These are phyloP conservation scores for Fusarium sp. DNA, from an alignment of 2,329 filamentous ascomycete genomes.

Conservation along the genomic window DNA sequence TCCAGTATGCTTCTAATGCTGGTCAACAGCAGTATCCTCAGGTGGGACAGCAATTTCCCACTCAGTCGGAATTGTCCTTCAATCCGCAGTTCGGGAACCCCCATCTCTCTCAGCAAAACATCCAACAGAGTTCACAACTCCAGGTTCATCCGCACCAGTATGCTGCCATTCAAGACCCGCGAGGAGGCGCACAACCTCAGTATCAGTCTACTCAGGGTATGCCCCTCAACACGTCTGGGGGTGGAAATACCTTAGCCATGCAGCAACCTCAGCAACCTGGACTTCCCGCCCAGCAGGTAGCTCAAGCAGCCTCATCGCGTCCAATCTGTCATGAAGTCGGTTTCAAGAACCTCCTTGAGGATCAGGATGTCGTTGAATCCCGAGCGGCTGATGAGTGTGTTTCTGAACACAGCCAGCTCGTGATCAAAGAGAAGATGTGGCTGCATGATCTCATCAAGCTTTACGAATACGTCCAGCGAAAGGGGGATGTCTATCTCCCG, in stretches of 20 bases:
- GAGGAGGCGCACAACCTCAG: background rate
- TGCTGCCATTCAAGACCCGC: background rate
- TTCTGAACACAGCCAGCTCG: background rate
- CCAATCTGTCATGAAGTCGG: background rate
- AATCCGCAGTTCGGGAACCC: background rate
- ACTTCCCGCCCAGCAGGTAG: background rate
- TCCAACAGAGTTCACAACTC: background rate
- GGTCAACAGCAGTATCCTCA: background rate
- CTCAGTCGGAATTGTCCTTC: background rate
- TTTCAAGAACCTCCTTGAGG: background rate
- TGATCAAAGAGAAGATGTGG: conserved; percentile 7
- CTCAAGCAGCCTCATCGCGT: background rate
- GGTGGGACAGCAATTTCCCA: background rate
- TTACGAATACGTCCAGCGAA: background rate
- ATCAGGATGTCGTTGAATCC: background rate
- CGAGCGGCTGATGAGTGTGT: background rate
- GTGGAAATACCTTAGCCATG: background rate
- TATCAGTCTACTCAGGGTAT: background rate
- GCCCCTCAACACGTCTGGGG: background rate
- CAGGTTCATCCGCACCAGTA: background rate
- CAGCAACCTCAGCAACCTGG: background rate
- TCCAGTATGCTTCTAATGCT: background rate
- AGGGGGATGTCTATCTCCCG: background rate
- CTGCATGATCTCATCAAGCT: background rate
- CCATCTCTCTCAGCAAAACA: background rate